A percentile compares a stretch with the other conserved stretches of the same genome.
Conservation (phyloP, 495 filamentous ascomycete species). For the Xanthoparmelia taractica region DNA sequence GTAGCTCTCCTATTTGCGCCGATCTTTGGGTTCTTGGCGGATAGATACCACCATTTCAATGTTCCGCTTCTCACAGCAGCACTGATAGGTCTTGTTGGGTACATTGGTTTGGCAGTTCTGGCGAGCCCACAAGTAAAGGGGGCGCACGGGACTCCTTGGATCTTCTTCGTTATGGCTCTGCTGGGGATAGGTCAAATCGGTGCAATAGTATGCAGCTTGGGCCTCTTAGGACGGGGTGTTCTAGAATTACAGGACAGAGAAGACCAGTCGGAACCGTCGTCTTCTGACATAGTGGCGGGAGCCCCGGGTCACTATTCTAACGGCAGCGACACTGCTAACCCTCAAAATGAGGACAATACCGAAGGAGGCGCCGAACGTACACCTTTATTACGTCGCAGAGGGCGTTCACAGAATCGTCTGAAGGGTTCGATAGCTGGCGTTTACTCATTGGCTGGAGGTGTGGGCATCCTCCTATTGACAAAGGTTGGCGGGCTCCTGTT, state of each 20-base stretch:
- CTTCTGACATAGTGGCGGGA: not conserved
- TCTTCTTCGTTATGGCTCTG: slow-evolving; percentile 69
- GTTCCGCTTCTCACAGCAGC: slow-evolving; percentile 66
- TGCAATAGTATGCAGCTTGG: slow-evolving; percentile 86
- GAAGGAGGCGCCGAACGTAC: not conserved
- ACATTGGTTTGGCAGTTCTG: slow-evolving; percentile 61
- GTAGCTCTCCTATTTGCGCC: slow-evolving; percentile 79
- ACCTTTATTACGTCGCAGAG: slow-evolving; percentile 3
- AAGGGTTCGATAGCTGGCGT: slow-evolving; percentile 93
- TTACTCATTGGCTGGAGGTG: slow-evolving; percentile 85
- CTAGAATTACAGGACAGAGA: slow-evolving; percentile 42
- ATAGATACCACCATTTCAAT: slow-evolving; percentile 54
- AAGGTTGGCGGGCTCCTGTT: slow-evolving; percentile 87
- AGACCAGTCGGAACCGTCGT: not conserved
- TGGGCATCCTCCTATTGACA: slow-evolving; percentile 80
- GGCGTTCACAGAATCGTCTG: slow-evolving; percentile 38
- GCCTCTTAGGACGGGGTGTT: slow-evolving; percentile 72
- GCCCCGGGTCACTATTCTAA: not conserved
- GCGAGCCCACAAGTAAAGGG: slow-evolving; percentile 58
- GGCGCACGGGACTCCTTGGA: slow-evolving; percentile 51
- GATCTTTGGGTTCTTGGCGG: slow-evolving; percentile 72
- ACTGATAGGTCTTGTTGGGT: slow-evolving; percentile 64
- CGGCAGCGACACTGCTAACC: not conserved
- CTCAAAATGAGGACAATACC: not conserved
- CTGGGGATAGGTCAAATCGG: slow-evolving; percentile 91